Base-by-base conservation (phyloP, 306 rosid species). In the Cucurbita moschata region DNA sequence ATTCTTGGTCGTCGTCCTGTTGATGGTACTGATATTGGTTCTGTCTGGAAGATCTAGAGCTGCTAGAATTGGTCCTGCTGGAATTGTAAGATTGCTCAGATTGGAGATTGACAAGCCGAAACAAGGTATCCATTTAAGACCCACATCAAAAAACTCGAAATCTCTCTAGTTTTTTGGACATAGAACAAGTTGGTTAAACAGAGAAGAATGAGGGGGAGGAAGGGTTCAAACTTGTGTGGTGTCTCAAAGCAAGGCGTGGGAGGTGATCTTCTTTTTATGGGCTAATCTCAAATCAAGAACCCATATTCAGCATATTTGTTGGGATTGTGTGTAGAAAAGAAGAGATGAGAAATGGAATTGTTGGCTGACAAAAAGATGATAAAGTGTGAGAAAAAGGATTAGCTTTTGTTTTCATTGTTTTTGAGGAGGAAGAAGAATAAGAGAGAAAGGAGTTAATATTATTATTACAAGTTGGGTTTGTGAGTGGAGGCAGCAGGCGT, bases 401-500 rank as follows among this genome's bases (percentile, higher is more conserved):
- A 87, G 88, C 87, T 87, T 90, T 26, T 26, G 26, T 26, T 26
- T 93, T 82, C 88, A 79, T 75, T 81, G 51, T 80, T 75, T 59
- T 43, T 10, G 19, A 55, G 51, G 42, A 26, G 76, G 75, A 78
- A 74, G 26, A 30, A 75, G 55, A 72, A 73, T 57, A 8, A 42
- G 8, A 42, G 46, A 42, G 77, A 65, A 58, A 65, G 8, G 65
- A 60, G 71, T 63, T 79, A 77, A 38, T 52, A 12, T 40, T 79
- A 77, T 21, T 52, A 12, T 40, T n/a, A 11, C n/a, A 46, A 46
- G 73, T 64, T 70, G 23, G 51, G 4, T 76, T 76, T 71, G 23
- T 83, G 81, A 87, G 97, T 90, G 92, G 97, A 91, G 85, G 96
- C 91, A 88, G 92, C 91, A 88, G 92, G 99, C 99, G 97, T 91